Conservation (phyloP, 2,329 filamentous ascomycete species). For the Ceratocystis albifundus region DNA sequence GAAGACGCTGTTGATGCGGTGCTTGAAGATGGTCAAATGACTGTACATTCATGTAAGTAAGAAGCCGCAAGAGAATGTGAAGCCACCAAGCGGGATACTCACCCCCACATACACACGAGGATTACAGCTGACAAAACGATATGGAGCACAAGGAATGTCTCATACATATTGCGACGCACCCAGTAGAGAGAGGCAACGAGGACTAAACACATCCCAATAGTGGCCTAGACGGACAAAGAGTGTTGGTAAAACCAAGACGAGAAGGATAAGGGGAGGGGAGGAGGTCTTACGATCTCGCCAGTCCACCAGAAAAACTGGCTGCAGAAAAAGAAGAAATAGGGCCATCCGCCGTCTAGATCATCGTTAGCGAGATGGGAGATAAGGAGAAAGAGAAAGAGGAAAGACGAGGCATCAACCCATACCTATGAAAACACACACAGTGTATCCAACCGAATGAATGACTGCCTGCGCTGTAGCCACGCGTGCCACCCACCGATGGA, state of each 20-base stretch:
- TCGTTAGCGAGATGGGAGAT: neutral
- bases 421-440: constrained; percentile 35
- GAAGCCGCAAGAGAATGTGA: constrained; percentile 15
- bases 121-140: constrained; percentile 42
- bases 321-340: constrained; percentile 32
- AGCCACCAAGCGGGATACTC: constrained; percentile 26
- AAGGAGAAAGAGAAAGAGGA: neutral
- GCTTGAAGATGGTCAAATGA: constrained; percentile 41
- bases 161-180: constrained; percentile 43
- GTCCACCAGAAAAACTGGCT: constrained; percentile 39
- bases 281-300: constrained; percentile 36
- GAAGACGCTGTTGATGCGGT: constrained; percentile 32
- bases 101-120: constrained; percentile 42
- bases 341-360: constrained; percentile 32
- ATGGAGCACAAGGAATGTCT: constrained; percentile 40
- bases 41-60: constrained; percentile 28
- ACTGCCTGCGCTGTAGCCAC: constrained; percentile 51
- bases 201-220: constrained; percentile 36
- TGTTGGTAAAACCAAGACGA: neutral
- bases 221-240: constrained; percentile 29
- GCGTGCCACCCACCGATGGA: constrained; percentile 55
- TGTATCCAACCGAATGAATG: constrained; percentile 51
- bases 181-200: constrained; percentile 40
- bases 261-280: neutral
- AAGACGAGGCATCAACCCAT: constrained; percentile 15